These are phyloP conservation scores for Monilinia fructigena DNA, from an alignment of 2,329 filamentous ascomycete species.

Conservation along the genomic window DNA sequence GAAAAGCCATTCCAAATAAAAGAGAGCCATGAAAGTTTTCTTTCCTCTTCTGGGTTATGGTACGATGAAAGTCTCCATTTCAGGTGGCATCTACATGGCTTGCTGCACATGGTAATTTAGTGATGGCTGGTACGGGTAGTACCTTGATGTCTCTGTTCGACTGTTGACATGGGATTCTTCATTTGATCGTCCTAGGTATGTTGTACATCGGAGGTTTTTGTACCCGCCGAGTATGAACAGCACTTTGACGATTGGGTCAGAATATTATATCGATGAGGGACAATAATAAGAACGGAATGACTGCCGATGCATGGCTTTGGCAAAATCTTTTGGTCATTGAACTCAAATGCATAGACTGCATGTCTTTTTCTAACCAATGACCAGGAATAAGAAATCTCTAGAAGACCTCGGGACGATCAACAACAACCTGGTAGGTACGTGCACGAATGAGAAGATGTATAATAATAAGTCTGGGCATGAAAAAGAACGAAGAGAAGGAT, in stretches of 20 bases:
- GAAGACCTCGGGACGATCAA: neutral
- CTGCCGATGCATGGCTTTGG: neutral
- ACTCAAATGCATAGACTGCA: neutral
- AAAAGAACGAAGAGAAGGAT: neutral
- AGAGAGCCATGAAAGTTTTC: neutral
- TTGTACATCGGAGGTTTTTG: conserved; percentile 5
- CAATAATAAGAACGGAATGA: neutral
- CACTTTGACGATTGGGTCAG: neutral
- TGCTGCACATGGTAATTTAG: neutral
- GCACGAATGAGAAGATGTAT: neutral
- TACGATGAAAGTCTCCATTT: neutral
- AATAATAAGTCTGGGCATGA: neutral
- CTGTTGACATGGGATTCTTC: neutral
- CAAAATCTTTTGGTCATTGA: neutral
- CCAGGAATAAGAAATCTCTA: neutral
- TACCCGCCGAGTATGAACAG: neutral
- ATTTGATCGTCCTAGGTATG: neutral
- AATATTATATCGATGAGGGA: neutral
- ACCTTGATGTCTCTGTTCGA: neutral
- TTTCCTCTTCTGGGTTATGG: neutral
- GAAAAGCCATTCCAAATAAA: conserved; percentile 1
- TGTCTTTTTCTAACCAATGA: neutral
- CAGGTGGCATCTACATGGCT: neutral
- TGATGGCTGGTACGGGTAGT: neutral
- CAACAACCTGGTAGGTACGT: neutral